Conservation (phyloP, 768 basidiomycete species). For the Scleroderma citrinum region DNA sequence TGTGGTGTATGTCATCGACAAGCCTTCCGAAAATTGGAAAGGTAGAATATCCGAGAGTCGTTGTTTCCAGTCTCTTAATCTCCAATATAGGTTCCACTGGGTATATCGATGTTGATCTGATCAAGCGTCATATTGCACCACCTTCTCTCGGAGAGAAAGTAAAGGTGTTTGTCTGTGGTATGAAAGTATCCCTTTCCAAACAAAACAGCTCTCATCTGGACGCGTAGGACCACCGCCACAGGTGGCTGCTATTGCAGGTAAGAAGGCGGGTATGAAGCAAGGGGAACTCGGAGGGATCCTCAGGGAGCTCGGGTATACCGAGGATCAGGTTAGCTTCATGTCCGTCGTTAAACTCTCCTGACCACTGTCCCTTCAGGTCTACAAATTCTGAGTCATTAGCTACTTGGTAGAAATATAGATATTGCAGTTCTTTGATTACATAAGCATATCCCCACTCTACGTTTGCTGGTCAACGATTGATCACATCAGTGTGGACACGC, state of each 20-base stretch:
- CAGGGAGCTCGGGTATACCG: constrained; percentile 79
- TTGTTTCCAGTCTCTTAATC: constrained; percentile 3
- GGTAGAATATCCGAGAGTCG: constrained; percentile 37
- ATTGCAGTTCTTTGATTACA: constrained; percentile 20
- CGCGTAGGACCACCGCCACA: constrained; percentile 70
- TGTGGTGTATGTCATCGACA: constrained; percentile 83
- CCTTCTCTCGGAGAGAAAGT: constrained; percentile 66
- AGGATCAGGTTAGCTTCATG: constrained; percentile 62
- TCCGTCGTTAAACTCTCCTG: neutral
- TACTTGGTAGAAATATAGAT: no score
- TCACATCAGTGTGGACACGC: neutral
- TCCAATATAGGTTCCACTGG: constrained; percentile 53
- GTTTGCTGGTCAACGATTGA: neutral
- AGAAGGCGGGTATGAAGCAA: constrained; percentile 85
- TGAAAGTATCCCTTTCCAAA: constrained; percentile 16
- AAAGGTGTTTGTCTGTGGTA: constrained; percentile 88
- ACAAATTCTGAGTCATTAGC: constrained; percentile 31
- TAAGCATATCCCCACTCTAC: constrained; percentile 12
- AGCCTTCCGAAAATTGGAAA: constrained; percentile 51
- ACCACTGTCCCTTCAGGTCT: constrained; percentile 26
- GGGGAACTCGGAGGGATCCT: constrained; percentile 78
- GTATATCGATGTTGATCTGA: constrained; percentile 64
- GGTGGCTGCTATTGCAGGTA: constrained; percentile 82
- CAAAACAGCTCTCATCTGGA: constrained; percentile 1
- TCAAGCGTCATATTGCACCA: constrained; percentile 68